phyloP scores from a whole-genome alignment of 1,284 basidiomycete genomes.

The Sporisorium scitamineum region DNA sequence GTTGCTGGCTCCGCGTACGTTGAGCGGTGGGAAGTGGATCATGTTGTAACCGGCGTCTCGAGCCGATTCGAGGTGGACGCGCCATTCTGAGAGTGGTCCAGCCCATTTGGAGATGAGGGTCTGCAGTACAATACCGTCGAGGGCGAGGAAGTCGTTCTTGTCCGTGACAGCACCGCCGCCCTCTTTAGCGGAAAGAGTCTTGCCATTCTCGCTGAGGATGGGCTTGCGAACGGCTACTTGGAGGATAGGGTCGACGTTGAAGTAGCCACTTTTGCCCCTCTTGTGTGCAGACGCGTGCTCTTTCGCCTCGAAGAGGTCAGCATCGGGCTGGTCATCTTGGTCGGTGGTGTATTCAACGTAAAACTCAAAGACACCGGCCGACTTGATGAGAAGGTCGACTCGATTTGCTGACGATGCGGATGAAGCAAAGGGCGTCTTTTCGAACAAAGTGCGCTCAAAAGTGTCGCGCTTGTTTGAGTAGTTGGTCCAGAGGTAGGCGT shows the following conservation, averaged over 20 bases:
- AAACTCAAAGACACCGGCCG: conserved; percentile 63
- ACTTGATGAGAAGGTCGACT: conserved; percentile 53
- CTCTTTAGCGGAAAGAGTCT: conserved; percentile 29
- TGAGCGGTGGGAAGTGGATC: conserved; percentile 63
- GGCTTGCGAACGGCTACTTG: conserved; percentile 41
- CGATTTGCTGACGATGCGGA: conserved; percentile 28
- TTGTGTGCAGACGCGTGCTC: conserved; percentile 20
- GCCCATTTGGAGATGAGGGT: conserved; percentile 66
- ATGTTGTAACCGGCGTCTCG: conserved; percentile 65
- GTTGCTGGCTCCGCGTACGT: conserved; percentile 60
- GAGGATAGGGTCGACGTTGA: conserved; percentile 65
- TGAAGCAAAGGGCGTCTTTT: conserved; percentile 70
- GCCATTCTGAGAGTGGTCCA: conserved; percentile 59
- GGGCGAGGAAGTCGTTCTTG: conserved; percentile 38
- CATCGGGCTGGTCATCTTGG: conserved; percentile 17
- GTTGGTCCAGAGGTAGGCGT: conserved; percentile 59
- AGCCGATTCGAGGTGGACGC: conserved; percentile 58
- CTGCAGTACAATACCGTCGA: conserved; percentile 61
- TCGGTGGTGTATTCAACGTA: conserved; percentile 61
- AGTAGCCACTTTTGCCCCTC: conserved; percentile 56
- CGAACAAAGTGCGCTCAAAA: conserved; percentile 82
- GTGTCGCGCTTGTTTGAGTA: conserved; percentile 72
- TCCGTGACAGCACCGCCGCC: conserved; percentile 47
- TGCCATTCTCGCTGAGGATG: conserved; percentile 45
- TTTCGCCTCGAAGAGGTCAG: conserved; percentile 24